Conservation (phyloP, 257 asterid species). For the Handroanthus guayacan region DNA sequence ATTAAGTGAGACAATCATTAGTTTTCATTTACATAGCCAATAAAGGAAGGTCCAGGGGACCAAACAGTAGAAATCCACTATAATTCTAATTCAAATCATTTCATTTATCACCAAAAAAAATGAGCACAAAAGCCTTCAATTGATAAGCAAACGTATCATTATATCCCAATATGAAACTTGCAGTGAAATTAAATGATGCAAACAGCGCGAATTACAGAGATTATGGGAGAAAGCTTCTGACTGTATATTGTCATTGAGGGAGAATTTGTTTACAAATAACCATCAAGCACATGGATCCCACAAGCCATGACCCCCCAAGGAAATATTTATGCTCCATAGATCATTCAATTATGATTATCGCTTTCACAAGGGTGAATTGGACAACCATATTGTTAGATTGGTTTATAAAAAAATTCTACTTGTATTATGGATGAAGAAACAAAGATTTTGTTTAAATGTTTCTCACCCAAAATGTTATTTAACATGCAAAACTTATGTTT, state of each 20-base stretch:
- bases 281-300: constrained; percentile 4
- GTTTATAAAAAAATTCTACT: not conserved
- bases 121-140: constrained; percentile 2
- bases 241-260: not conserved
- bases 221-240: too few relatives aligned
- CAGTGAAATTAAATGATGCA: too few relatives aligned
- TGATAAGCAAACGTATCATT: constrained; percentile 1
- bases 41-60: constrained; percentile 16
- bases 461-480: constrained; percentile 3
- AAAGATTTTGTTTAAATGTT: not conserved
- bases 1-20: constrained; percentile 4
- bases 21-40: constrained; percentile 21
- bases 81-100: constrained; percentile 2
- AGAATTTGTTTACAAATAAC: not conserved
- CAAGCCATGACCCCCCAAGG: not conserved
- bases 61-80: constrained; percentile 20
- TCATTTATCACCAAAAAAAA: constrained; percentile 7
- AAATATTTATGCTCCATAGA: not conserved
- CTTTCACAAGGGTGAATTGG: constrained; percentile 1
- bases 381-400: not conserved
- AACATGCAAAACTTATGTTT: not conserved
- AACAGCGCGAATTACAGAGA: too few relatives aligned
- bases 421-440: not conserved
- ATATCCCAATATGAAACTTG: not conserved
- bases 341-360: not conserved